These are phyloP conservation scores for Talaromyces verruculosus DNA, from an alignment of 2,329 filamentous ascomycete genomes.

Conservation along the genomic window DNA sequence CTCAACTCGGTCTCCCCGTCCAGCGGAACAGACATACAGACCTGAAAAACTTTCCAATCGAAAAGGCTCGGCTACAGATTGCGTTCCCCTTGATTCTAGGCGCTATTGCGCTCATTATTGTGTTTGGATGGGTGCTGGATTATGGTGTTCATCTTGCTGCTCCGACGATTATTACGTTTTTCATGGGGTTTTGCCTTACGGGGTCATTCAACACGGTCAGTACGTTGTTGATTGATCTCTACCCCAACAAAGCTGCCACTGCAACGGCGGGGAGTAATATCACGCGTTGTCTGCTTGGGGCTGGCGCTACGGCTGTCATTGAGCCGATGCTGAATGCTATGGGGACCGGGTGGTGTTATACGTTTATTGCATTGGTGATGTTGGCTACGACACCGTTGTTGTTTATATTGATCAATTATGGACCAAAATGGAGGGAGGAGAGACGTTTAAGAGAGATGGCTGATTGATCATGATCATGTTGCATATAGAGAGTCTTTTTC, in stretches of 20 bases:
- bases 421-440: constrained; percentile 47
- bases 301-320: constrained; percentile 45
- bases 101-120: constrained; percentile 34
- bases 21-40: constrained; percentile 38
- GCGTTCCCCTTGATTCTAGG: constrained; percentile 40
- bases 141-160: constrained; percentile 34
- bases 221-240: constrained; percentile 50
- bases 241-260: constrained; percentile 42
- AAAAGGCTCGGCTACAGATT: constrained; percentile 44
- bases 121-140: constrained; percentile 46
- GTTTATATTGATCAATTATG: constrained; percentile 41
- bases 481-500: not conserved
- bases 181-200: constrained; percentile 42
- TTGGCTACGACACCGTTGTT: constrained; percentile 43
- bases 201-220: constrained; percentile 47
- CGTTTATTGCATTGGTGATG: constrained; percentile 45
- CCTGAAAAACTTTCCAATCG: constrained; percentile 45
- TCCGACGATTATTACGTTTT: constrained; percentile 42
- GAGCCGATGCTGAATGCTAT: constrained; percentile 42
- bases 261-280: constrained; percentile 49
- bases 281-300: constrained; percentile 45
- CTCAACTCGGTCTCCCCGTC: constrained; percentile 33
- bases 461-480: not conserved
- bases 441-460: constrained; percentile 32
- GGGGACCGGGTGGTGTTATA: constrained; percentile 38